These are phyloP conservation scores for Populus tomentosa DNA, from an alignment of 441 rosid genomes.

Conservation along the genomic window DNA sequence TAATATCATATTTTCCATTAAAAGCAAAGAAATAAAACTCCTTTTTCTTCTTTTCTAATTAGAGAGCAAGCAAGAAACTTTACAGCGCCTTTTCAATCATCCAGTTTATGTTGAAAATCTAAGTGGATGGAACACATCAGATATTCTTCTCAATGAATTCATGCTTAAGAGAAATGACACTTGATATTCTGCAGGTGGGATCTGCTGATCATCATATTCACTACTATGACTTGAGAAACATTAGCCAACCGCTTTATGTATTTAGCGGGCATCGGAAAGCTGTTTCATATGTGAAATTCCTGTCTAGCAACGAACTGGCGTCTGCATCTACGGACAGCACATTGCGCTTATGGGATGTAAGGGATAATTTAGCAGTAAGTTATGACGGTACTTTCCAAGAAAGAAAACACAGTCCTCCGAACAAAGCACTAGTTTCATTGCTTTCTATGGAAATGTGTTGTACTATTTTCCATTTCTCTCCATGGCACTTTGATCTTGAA, in stretches of 20 bases:
- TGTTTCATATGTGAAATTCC: constrained; percentile 78
- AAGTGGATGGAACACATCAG: neutral
- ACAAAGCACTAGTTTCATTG: neutral
- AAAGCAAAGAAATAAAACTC: no score
- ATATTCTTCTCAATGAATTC: neutral
- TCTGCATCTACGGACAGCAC: constrained; percentile 92
- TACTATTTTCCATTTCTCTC: neutral
- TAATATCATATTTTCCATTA: no score
- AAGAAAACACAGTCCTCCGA: neutral
- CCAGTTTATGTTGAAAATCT: neutral
- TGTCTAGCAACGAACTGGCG: constrained; percentile 70
- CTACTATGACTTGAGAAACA: constrained; percentile 69
- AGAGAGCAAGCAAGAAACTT: neutral
- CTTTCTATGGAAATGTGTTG: no score
- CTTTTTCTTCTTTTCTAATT: no score
- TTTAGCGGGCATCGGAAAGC: constrained; percentile 81
- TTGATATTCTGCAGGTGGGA: constrained; percentile 53
- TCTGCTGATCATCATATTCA: constrained; percentile 85
- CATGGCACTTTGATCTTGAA: neutral
- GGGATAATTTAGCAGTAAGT: constrained; percentile 64
- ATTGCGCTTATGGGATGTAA: constrained; percentile 81
- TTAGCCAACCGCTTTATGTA: constrained; percentile 68
- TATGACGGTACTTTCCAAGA: neutral
- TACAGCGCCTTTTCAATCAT: neutral
- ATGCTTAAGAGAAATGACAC: neutral